Base-by-base conservation (phyloP, 1,284 basidiomycete species). In the Amylostereum areolatum region DNA sequence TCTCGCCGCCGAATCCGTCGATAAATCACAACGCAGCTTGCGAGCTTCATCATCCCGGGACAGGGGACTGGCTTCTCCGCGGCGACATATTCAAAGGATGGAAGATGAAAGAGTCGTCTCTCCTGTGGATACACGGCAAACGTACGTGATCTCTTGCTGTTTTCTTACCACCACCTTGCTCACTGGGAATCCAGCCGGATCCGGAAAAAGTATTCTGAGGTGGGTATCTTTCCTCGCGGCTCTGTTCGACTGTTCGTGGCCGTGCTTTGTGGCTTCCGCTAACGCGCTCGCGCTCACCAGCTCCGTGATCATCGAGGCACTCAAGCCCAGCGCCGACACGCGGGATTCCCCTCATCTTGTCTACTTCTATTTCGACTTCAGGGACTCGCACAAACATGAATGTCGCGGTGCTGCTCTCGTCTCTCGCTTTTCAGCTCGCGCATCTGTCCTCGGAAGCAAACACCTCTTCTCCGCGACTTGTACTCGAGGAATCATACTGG, bases 331-430 rank as follows among this genome's bases (percentile, higher is more conserved):
- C 6, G 6, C 25, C n/a, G 41, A 6, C 24, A 5, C 25, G 25
- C 25, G n/a, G n/a, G n/a, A n/a, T n/a, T n/a, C n/a, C n/a, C n/a
- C n/a, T n/a, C n/a, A 24, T 28, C 25, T 43, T 27, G 6, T 28
- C 6, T 43, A 43, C 41, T 43, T 43, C 41, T 43, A 43, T 28
- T 43, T 43, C n/a, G 41, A 43, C 28, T 43, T 27, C 41, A 43
- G 5, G 12, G 41, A 43, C 12, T 27, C 41, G 4, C 11, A 28
- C 25, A 43, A 43, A 28, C 41, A 27, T 7, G 28, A 24, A 24
- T 24, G 18, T n/a, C 6, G 18, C 41, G 41, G n/a, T n/a, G 12
- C 28, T 43, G 12, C n/a, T 43, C 7, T 43, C 41, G 25, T 43
- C 28, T 12, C 25, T 43, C 11, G 41, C 30, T 5, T 27, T 43